Percentiles rank a stretch among this genome's conserved stretches.
These are phyloP conservation scores for Yarrowia keelungensis DNA, from an alignment of 805 yeast species.

Conservation along the genomic window DNA sequence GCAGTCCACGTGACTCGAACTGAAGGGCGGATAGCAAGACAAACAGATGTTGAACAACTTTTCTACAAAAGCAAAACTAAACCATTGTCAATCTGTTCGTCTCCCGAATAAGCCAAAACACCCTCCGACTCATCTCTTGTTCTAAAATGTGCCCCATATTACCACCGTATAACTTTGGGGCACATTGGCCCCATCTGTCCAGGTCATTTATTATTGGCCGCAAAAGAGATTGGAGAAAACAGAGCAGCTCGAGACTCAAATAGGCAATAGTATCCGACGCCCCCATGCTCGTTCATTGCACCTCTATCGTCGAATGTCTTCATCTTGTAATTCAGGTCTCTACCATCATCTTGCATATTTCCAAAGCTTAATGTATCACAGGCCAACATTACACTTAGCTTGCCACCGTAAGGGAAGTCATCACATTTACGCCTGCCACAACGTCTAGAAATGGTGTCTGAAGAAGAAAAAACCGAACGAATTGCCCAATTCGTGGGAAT, in stretches of 20 bases:
- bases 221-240: not conserved
- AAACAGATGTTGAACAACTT: too few species aligned
- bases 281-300: not conserved
- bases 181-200: not conserved
- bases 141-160: too few species aligned
- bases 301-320: not conserved
- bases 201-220: not conserved
- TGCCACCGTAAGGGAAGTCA: slow-evolving; percentile 21
- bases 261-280: too few species aligned
- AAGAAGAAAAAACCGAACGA: slow-evolving; percentile 41
- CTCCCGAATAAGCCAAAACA: too few species aligned
- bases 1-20: not conserved
- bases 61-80: too few species aligned
- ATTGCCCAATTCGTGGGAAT: slow-evolving; percentile 51
- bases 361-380: not conserved
- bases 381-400: slow-evolving; percentile 32
- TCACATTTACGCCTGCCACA: not conserved
- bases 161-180: not conserved
- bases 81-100: too few species aligned
- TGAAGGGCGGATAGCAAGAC: too few species aligned
- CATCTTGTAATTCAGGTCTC: not conserved
- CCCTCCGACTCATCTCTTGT: too few species aligned
- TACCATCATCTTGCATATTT: slow-evolving; percentile 8
- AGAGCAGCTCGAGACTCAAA: too few species aligned
- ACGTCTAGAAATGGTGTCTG: slow-evolving; percentile 28